phyloP scores from a whole-genome alignment of 1,284 basidiomycete genomes.

The Fomitopsis betulina region DNA sequence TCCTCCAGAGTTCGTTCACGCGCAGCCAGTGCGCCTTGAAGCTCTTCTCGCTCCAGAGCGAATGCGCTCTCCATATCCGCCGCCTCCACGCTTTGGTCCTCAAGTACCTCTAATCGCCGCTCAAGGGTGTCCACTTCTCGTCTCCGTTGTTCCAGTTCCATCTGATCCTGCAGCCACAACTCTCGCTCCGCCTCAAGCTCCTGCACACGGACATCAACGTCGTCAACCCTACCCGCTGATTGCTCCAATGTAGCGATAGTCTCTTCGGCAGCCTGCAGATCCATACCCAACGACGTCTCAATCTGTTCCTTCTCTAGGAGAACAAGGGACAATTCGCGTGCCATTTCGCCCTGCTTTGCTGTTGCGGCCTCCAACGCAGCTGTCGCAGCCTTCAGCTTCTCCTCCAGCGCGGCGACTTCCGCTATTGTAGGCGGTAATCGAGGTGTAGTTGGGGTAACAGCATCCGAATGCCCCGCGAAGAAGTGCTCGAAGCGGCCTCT shows the following conservation, averaged over 20 bases:
- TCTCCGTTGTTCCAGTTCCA: constrained; percentile 38
- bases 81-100: constrained; percentile 39
- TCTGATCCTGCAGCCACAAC: constrained; percentile 52
- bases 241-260: constrained; percentile 54
- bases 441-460: constrained; percentile 45
- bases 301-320: constrained; percentile 61
- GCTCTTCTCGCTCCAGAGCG: constrained; percentile 29
- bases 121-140: constrained; percentile 43
- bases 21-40: constrained; percentile 30
- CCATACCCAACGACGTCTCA: constrained; percentile 56
- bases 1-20: constrained; percentile 44
- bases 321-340: constrained; percentile 54
- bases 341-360: constrained; percentile 56
- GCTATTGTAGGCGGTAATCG: constrained; percentile 28
- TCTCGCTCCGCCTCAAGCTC: constrained; percentile 45
- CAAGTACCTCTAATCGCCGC: constrained; percentile 38
- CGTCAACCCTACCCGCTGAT: constrained; percentile 56
- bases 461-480: constrained; percentile 71
- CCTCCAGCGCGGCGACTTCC: constrained; percentile 32
- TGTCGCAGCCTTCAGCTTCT: constrained; percentile 55
- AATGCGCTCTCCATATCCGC: constrained; percentile 36
- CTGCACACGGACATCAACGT: constrained; percentile 46
- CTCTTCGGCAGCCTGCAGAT: constrained; percentile 62
- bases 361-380: constrained; percentile 51
- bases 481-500: constrained; percentile 69